Percentiles rank a stretch among this genome's conserved stretches.
Evolutionary conservation across 2,329 filamentous ascomycete genomes (phyloP).

Genomic region (Colletotrichum somersetense): DNA sequence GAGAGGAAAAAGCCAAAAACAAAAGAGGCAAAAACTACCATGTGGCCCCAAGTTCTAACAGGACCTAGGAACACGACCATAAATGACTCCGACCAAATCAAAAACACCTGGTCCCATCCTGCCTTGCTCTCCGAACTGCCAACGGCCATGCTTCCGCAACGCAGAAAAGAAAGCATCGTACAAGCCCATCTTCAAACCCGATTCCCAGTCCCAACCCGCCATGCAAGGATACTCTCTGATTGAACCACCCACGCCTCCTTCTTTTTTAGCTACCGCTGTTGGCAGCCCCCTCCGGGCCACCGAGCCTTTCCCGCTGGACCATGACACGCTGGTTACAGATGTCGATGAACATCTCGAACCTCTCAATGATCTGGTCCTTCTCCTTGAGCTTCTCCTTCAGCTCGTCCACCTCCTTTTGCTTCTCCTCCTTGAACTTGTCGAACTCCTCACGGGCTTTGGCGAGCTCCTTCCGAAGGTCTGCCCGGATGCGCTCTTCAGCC

Average conservation of each 20-base stretch:
- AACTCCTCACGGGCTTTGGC: slow-evolving; percentile 69
- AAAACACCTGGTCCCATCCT: slow-evolving; percentile 34
- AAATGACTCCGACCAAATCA: slow-evolving; percentile 33
- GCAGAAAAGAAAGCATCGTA: slow-evolving; percentile 37
- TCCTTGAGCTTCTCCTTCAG: slow-evolving; percentile 71
- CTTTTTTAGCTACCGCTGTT: slow-evolving; percentile 20
- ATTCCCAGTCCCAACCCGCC: slow-evolving; percentile 36
- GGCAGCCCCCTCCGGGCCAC: slow-evolving; percentile 33
- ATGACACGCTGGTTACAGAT: slow-evolving; percentile 77
- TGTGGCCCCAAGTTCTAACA: slow-evolving; percentile 31
- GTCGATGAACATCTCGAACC: slow-evolving; percentile 78
- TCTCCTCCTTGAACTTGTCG: slow-evolving; percentile 67
- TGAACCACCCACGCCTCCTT: not conserved
- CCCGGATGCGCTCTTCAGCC: slow-evolving; percentile 73
- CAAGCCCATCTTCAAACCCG: slow-evolving; percentile 31
- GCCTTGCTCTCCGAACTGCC: slow-evolving; percentile 28
- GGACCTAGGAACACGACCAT: slow-evolving; percentile 32
- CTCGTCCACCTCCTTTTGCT: slow-evolving; percentile 68
- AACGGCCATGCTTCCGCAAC: slow-evolving; percentile 36
- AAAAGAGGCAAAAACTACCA: slow-evolving; percentile 6
- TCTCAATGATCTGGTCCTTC: slow-evolving; percentile 72
- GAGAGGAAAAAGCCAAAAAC: not conserved
- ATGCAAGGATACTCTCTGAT: slow-evolving; percentile 39
- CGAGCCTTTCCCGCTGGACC: slow-evolving; percentile 68
- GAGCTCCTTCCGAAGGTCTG: slow-evolving; percentile 72